A percentile compares a stretch with the other conserved stretches of the same genome.
Conservation (phyloP, 2,329 filamentous ascomycete species). For the Atkinsonella hypoxylon region DNA sequence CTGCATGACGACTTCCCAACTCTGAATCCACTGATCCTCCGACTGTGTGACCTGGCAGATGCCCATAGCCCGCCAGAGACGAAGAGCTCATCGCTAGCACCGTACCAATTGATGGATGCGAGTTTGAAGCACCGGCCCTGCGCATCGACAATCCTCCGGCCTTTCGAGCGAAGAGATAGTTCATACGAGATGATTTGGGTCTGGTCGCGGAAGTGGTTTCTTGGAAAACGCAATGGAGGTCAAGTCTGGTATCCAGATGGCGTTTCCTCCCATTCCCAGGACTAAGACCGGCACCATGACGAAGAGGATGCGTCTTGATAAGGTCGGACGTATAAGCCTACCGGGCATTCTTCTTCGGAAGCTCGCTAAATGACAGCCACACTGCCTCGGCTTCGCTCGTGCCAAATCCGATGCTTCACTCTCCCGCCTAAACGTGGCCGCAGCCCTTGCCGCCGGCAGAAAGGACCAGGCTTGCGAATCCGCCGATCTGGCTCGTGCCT, state of each 20-base stretch:
- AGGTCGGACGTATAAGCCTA: not conserved
- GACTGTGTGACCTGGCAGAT: slow-evolving; percentile 51
- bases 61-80: slow-evolving; percentile 47
- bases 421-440: not conserved
- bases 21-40: slow-evolving; percentile 52
- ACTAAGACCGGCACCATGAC: slow-evolving; percentile 17
- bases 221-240: slow-evolving; percentile 34
- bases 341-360: not conserved
- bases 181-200: slow-evolving; percentile 34
- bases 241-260: slow-evolving; percentile 38
- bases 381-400: slow-evolving; percentile 1
- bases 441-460: slow-evolving; percentile 1
- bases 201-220: slow-evolving; percentile 31
- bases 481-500: not conserved
- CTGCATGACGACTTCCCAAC: slow-evolving; percentile 54
- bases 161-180: slow-evolving; percentile 46
- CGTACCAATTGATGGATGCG: slow-evolving; percentile 59
- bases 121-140: slow-evolving; percentile 47
- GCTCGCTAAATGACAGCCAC: not conserved
- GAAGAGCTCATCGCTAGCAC: slow-evolving; percentile 54
- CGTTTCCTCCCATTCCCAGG: slow-evolving; percentile 22
- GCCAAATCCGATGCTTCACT: not conserved
- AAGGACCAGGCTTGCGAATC: slow-evolving; percentile 5
- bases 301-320: slow-evolving; percentile 8
- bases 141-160: slow-evolving; percentile 49